phyloP scores from a whole-genome alignment of 163 green algal species.

The Chloromonas sp. region DNA sequence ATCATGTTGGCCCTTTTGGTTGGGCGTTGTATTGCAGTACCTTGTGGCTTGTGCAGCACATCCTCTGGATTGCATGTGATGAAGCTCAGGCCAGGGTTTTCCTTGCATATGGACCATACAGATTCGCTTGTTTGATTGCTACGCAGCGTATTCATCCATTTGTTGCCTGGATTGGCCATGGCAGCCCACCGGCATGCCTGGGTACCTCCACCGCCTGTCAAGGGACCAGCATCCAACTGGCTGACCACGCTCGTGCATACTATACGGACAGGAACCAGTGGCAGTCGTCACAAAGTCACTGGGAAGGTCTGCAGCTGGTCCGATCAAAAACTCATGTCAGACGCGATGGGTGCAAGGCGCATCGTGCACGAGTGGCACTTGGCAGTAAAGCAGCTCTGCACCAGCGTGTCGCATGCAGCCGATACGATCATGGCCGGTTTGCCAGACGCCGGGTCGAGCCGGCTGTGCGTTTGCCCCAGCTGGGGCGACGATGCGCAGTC shows the following conservation, averaged over 20 bases:
- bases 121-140: background rate
- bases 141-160: conserved; percentile 60
- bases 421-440: background rate
- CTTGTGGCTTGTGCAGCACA: background rate
- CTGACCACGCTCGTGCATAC: no score
- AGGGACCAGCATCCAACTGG: background rate
- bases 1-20: background rate
- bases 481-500: background rate
- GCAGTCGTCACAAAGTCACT: no score
- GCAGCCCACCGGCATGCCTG: conserved; percentile 37
- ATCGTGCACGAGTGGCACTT: conserved; percentile 8
- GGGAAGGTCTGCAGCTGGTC: no score
- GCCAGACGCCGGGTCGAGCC: background rate
- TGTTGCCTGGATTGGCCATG: conserved; percentile 62
- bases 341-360: background rate
- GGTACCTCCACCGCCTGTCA: conserved; percentile 11
- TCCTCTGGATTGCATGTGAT: background rate
- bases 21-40: background rate
- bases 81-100: background rate
- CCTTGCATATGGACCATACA: no score
- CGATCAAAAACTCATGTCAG: no score
- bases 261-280: no score
- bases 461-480: background rate
- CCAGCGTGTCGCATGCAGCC: background rate
- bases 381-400: background rate